Base-by-base conservation (phyloP, 495 filamentous ascomycete species). In the Trichocladium antarcticum region DNA sequence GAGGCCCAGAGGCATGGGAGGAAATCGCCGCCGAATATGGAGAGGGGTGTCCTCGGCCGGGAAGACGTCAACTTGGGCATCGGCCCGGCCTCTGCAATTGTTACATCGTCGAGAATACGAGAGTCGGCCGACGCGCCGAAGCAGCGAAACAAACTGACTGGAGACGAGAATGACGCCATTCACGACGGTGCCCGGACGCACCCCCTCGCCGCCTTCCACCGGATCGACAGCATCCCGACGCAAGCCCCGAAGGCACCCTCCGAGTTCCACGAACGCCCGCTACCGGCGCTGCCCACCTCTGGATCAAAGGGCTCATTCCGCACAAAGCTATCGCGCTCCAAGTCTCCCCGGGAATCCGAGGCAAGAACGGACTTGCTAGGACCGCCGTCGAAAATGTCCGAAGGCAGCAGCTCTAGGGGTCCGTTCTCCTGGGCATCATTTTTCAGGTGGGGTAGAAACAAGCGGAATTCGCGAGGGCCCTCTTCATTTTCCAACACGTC, bases 401-500 rank as follows among this genome's bases (percentile, higher is more conserved):
- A 76, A 48, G 62, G 57, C 28, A 66, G 64, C 50, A 65, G 62
- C 40, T 64, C 67, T 47, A 72, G 64, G 42, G 65, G 62, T 2
- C 61, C 56, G 8, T 40, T 68, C 14, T 68, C 75, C 4, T 82
- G 86, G 77, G 75, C 79, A 6, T 82, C 83, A 0, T 77, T 93
- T 16, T 92, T 95, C 69, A 77, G 75, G 48, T 83, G 87, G 71
- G 66, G 46, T 55, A 78, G 49, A 50, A 84, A 79, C 61, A 75
- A 73, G 44, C 73, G 66, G 7, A 79, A 75, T 40, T 77, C 73
- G 4, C 78, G 77, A 37, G 74, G 70, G 17, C 83, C 65, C 20
- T 70, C 74, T 16, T 77, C 75, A 8, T 85, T 88, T 57, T 88
- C 87, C 19, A 93, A 92, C 52, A 84, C 86, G 3, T 94, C 89